phyloP scores from a whole-genome alignment of 805 yeast genomes.

The Lipomyces anomalus region DNA sequence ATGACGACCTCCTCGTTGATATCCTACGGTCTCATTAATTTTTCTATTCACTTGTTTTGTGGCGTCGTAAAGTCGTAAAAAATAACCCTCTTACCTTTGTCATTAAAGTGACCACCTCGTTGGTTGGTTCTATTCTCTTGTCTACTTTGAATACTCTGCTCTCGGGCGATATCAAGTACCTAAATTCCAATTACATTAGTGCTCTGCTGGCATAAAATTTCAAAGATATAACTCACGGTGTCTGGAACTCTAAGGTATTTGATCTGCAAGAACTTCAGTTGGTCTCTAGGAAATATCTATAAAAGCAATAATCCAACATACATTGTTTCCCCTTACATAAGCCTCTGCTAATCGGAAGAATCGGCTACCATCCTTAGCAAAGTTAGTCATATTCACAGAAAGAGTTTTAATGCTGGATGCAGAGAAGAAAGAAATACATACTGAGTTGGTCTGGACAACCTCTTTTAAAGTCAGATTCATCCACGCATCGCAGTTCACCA shows the following conservation, averaged over 20 bases:
- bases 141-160: conserved; percentile 34
- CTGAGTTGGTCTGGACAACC: conserved; percentile 56
- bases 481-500: conserved; percentile 86
- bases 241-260: conserved; percentile 41
- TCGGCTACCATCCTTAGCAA: conserved; percentile 45
- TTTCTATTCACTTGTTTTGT: no score
- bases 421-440: conserved; percentile 3
- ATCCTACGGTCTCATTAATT: no score
- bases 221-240: no score
- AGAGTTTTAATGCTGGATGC: no score
- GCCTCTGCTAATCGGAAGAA: conserved; percentile 63
- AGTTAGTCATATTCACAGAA: no score
- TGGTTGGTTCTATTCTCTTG: conserved; percentile 30
- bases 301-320: conserved; percentile 30
- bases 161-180: conserved; percentile 37
- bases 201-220: no score
- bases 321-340: conserved; percentile 80
- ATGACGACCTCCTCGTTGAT: conserved; percentile 13
- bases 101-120: conserved; percentile 1
- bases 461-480: conserved; percentile 85
- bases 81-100: no score
- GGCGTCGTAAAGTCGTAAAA: no score
- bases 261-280: conserved; percentile 28
- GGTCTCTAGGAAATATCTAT: conserved; percentile 21
- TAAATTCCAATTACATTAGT: no score